Percentiles rank a stretch among this genome's conserved stretches.
Evolutionary conservation across 1,284 basidiomycete species (phyloP).

Genomic region (Marasmius sp.): DNA sequence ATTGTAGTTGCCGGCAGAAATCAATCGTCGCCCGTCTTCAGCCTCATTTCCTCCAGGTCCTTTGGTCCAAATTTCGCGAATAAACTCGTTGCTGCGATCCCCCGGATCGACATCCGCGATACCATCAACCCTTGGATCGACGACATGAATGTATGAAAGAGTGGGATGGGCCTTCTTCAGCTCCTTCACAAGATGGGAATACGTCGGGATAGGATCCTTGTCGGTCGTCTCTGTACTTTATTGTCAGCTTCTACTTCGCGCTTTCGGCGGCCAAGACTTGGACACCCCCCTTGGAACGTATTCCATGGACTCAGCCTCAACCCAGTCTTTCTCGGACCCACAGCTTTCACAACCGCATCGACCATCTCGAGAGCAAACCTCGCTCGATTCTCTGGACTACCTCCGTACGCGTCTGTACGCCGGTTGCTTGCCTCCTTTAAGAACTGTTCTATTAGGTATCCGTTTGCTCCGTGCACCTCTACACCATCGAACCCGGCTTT

Average conservation of each 20-base stretch:
- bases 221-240: conserved; percentile 38
- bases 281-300: conserved; percentile 30
- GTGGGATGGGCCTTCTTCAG: conserved; percentile 36
- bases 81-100: conserved; percentile 34
- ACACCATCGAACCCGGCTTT: conserved; percentile 28
- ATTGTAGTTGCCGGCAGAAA: conserved; percentile 47
- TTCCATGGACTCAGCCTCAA: conserved; percentile 58
- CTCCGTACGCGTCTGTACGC: conserved; percentile 51
- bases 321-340: conserved; percentile 37
- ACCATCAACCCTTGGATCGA: conserved; percentile 41
- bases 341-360: conserved; percentile 29
- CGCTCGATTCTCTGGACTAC: conserved; percentile 42
- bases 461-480: conserved; percentile 29
- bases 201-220: conserved; percentile 45
- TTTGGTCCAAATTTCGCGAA: conserved; percentile 30
- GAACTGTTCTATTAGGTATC: conserved; percentile 40
- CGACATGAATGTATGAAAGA: conserved; percentile 41
- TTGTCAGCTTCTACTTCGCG: background rate
- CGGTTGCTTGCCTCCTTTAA: conserved; percentile 37
- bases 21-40: conserved; percentile 34
- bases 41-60: conserved; percentile 3
- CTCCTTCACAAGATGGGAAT: conserved; percentile 31
- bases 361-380: conserved; percentile 41
- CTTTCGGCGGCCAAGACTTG: background rate
- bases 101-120: conserved; percentile 4